phyloP scores from a whole-genome alignment of 1,284 basidiomycete genomes.

The Tylopilus sp. region DNA sequence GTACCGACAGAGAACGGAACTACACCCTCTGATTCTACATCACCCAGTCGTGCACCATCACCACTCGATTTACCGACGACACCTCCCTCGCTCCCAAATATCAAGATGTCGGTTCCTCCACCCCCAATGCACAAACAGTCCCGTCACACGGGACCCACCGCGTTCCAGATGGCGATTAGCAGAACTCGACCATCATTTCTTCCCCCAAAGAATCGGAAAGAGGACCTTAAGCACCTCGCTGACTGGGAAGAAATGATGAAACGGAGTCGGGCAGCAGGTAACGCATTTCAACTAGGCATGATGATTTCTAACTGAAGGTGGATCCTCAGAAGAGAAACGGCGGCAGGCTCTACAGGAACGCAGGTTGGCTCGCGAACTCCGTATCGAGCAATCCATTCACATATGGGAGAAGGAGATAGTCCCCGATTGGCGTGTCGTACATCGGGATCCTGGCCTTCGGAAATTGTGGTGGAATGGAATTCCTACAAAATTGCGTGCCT shows the following conservation, averaged over 20 bases:
- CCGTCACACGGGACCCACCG: conserved; percentile 71
- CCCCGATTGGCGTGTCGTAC: conserved; percentile 86
- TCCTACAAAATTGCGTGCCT: conserved; percentile 86
- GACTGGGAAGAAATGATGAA: conserved; percentile 97
- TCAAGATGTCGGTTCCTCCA: conserved; percentile 8
- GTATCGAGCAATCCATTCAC: conserved; percentile 75
- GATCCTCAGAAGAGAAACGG: conserved; percentile 72
- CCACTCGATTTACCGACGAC: conserved; percentile 18
- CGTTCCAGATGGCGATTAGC: conserved; percentile 80
- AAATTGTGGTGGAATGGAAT: conserved; percentile 95
- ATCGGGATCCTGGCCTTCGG: conserved; percentile 72
- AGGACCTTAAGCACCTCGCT: conserved; percentile 88
- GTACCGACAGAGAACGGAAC: background rate
- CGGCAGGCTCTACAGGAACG: conserved; percentile 73
- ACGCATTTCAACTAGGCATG: conserved; percentile 21
- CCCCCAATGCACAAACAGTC: conserved; percentile 52
- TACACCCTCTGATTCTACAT: background rate
- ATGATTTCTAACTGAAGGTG: conserved; percentile 17
- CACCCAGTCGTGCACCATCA: conserved; percentile 16
- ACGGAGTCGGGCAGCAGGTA: conserved; percentile 77
- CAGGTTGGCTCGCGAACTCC: conserved; percentile 72
- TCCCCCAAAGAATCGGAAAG: conserved; percentile 85
- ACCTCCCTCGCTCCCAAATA: conserved; percentile 24
- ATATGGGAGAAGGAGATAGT: conserved; percentile 86
- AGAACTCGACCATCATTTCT: conserved; percentile 85